Base-by-base conservation (phyloP, 345 rosid genomes). In the Odontarrhena argentea region DNA sequence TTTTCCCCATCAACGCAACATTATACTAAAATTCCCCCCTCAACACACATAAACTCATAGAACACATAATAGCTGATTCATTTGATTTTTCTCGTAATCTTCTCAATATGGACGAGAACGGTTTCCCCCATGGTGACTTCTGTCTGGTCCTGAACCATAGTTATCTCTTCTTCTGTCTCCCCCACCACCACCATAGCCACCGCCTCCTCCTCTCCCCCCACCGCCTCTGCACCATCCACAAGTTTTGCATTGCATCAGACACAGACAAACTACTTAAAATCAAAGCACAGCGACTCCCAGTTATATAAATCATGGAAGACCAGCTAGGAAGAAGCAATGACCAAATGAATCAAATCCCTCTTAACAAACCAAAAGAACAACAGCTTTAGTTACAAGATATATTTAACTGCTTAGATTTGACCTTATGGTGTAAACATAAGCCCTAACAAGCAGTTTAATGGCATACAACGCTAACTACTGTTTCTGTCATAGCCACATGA, bases 81-180 rank as follows among this genome's bases (percentile, higher is more conserved):
- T 13, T 46, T 38, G 38, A 55, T 41, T 49, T 34, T 22, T 69
- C 63, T 67, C 28, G 6, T 28, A 5, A 64, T 35, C 57, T 70
- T 61, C 71, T 85, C 84, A 91, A 74, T 91, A 95, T 9, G 99
- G 99, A 24, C 96, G 93, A 0, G 96, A 84, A 12, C 97, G 94
- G 67, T 88, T 95, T 70, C 97, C 97, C 57, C 97, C 93, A 75
- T 79, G 80, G 59, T 84, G 65, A 74, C 85, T 86, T 75, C 97
- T 87, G 68, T 95, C 94, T 45, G 97, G 96, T 45, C 99, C 94
- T 57, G 96, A 84, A 62, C 86, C 89, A 66, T 82, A 73, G 60
- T 77, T 85, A 63, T 89, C 91, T 66, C 91, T 86, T 74, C 91
- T 88, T 65, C 99, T 84, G 65, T 85, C 97, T 70, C 96, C 95